Evolutionary conservation across 1,139 yeast genomes (phyloP).

Genomic region (Protomyces macrosporus): DNA sequence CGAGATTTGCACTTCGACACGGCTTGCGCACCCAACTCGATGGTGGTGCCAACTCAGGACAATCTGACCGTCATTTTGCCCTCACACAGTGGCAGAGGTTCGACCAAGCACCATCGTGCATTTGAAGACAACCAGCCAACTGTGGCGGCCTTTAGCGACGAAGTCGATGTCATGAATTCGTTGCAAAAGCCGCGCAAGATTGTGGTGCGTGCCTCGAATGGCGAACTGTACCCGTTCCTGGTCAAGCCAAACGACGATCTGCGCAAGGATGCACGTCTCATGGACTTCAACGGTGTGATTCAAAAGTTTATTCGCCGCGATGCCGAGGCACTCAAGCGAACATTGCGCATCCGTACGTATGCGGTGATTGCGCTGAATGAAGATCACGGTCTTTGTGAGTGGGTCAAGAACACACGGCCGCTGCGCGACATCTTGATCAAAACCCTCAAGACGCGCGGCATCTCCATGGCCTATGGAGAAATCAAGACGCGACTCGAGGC

Average conservation of each 20-base stretch:
- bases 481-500: constrained; percentile 28
- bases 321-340: constrained; percentile 67
- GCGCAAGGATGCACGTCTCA: constrained; percentile 87
- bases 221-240: constrained; percentile 61
- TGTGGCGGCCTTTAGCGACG: constrained; percentile 48
- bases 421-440: constrained; percentile 60
- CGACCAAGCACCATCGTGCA: constrained; percentile 47
- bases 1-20: constrained; percentile 50
- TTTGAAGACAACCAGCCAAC: constrained; percentile 44
- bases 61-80: constrained; percentile 69
- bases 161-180: constrained; percentile 66
- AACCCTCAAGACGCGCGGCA: constrained; percentile 42
- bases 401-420: constrained; percentile 81
- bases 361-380: constrained; percentile 87
- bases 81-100: constrained; percentile 24
- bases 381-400: constrained; percentile 84
- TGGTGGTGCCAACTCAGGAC: constrained; percentile 76
- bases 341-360: constrained; percentile 67
- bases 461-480: constrained; percentile 32
- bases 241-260: constrained; percentile 87
- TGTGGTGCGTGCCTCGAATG: constrained; percentile 72
- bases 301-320: constrained; percentile 65
- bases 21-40: constrained; percentile 52
- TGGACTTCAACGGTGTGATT: constrained; percentile 86
- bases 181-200: constrained; percentile 83